A percentile compares a stretch with the other conserved stretches of the same genome.
Evolutionary conservation across 805 yeast species (phyloP).

Genomic region (Pichia exigua): DNA sequence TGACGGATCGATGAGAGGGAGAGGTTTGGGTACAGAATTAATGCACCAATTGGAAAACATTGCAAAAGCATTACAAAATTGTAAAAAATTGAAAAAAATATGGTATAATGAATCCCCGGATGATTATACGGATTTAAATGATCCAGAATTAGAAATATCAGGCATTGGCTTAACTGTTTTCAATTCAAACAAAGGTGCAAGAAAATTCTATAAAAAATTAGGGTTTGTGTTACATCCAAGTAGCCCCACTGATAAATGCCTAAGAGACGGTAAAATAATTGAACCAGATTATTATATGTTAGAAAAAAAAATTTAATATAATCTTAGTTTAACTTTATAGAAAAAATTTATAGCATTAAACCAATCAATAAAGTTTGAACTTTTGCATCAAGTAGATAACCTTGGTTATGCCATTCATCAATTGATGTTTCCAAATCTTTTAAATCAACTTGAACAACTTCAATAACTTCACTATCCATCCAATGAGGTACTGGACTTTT

Average conservation of each 20-base stretch:
- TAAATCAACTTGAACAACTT: conserved; percentile 70
- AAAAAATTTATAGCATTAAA: background rate
- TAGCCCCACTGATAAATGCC: conserved; percentile 5
- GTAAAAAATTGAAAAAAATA: background rate
- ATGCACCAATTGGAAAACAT: conserved; percentile 31
- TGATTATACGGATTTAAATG: conserved; percentile 1
- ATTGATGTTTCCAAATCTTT: conserved; percentile 47
- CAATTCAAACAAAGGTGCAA: conserved; percentile 7
- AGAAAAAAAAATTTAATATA: conserved; percentile 4
- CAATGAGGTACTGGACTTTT: conserved; percentile 61
- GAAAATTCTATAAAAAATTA: conserved; percentile 1
- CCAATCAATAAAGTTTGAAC: conserved; percentile 85
- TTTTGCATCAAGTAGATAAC: conserved; percentile 78
- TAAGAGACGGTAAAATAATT: conserved; percentile 4
- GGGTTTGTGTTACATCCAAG: conserved; percentile 2
- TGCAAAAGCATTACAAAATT: conserved; percentile 15
- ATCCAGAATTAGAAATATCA: background rate
- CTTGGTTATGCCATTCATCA: conserved; percentile 46
- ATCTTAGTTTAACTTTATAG: no score
- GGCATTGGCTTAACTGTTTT: conserved; percentile 12
- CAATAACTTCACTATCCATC: conserved; percentile 91
- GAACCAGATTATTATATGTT: conserved; percentile 12
- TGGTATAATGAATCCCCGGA: conserved; percentile 4
- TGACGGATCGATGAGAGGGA: conserved; percentile 26
- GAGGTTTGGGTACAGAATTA: conserved; percentile 33